A percentile compares a stretch with the other conserved stretches of the same genome.
Conservation (phyloP, 1,139 yeast genomes). For the Saccharomyces hybrid region DNA sequence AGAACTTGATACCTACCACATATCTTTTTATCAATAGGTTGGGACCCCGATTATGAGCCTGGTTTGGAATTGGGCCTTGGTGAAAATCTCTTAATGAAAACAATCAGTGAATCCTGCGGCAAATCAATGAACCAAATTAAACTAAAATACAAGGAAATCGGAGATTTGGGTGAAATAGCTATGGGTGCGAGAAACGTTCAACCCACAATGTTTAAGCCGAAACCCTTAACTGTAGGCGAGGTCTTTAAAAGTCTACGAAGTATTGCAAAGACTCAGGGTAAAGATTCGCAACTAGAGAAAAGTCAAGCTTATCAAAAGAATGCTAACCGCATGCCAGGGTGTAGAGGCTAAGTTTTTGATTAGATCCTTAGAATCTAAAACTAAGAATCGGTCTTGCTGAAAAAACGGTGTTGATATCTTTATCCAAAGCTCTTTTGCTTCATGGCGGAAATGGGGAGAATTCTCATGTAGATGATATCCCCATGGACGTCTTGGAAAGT, state of each 20-base stretch:
- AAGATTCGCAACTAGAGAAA: constrained; percentile 74
- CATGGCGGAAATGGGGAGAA: constrained; percentile 40
- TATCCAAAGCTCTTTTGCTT: constrained; percentile 74
- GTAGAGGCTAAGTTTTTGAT: constrained; percentile 85
- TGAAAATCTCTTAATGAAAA: constrained; percentile 77
- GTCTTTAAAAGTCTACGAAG: constrained; percentile 70
- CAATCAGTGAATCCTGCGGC: constrained; percentile 87
- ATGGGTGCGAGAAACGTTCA: constrained; percentile 75
- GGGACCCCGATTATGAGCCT: constrained; percentile 90
- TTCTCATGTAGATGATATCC: constrained; percentile 12
- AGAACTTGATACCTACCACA: constrained; percentile 59
- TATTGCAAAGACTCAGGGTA: constrained; percentile 78
- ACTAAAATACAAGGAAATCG: constrained; percentile 65
- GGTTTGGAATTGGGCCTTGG: constrained; percentile 91
- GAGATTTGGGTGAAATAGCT: constrained; percentile 90
- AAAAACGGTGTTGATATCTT: constrained; percentile 73
- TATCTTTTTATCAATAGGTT: constrained; percentile 79
- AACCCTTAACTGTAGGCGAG: constrained; percentile 59
- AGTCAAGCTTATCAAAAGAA: constrained; percentile 65
- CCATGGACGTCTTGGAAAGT: constrained; percentile 36
- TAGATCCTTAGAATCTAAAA: constrained; percentile 87
- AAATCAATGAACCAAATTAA: constrained; percentile 63
- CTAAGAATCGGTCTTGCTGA: constrained; percentile 91
- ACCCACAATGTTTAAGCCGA: constrained; percentile 88
- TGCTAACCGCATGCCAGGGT: constrained; percentile 83